A percentile compares a stretch with the other conserved stretches of the same genome.
Evolutionary conservation across 345 rosid genomes (phyloP).

Genomic region (Eucalyptus victrix): DNA sequence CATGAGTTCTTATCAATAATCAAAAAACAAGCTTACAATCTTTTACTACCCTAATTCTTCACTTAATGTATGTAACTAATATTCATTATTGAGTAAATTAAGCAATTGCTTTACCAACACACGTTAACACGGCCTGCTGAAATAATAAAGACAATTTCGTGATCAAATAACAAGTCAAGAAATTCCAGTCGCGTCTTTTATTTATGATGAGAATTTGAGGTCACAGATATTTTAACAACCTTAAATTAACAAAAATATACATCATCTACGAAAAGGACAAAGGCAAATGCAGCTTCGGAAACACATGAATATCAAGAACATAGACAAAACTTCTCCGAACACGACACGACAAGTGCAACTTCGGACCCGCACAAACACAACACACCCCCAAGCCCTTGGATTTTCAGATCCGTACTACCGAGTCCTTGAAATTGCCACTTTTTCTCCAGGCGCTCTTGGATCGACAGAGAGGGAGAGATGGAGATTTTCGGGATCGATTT

Average conservation of each 20-base stretch:
- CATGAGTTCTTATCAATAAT: not conserved
- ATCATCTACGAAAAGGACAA: not conserved
- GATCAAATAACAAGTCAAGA: not conserved
- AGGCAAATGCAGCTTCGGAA: too few relatives aligned
- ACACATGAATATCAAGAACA: too few relatives aligned
- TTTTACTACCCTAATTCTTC: not conserved
- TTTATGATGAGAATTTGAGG: not conserved
- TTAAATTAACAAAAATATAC: not conserved
- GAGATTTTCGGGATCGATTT: constrained; percentile 51
- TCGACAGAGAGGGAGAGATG: not conserved
- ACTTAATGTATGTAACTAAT: not conserved
- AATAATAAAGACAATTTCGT: not conserved
- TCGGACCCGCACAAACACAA: not conserved
- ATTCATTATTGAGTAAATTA: not conserved
- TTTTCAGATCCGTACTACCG: not conserved
- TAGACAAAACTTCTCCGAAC: too few relatives aligned
- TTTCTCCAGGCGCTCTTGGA: not conserved
- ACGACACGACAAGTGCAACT: not conserved
- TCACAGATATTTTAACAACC: not conserved
- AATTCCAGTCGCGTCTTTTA: not conserved
- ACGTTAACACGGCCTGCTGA: not conserved
- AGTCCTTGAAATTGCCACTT: not conserved
- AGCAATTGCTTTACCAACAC: not conserved
- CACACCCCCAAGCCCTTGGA: not conserved
- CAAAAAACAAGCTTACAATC: not conserved